These are phyloP conservation scores for Zostera marina DNA, from an alignment of 116 monocot species.

Conservation along the genomic window DNA sequence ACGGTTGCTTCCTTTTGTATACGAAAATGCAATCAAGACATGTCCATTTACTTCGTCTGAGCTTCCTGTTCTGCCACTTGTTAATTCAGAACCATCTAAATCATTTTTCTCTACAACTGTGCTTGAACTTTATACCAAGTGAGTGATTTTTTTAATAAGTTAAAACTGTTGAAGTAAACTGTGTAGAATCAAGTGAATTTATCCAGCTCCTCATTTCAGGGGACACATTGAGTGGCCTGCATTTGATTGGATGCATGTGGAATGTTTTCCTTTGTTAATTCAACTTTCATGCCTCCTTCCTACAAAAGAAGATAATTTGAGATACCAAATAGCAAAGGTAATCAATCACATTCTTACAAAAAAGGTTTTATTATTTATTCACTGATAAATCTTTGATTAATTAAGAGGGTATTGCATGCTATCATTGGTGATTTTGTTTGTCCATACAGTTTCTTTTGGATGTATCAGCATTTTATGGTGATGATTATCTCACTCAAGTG, in stretches of 20 bases:
- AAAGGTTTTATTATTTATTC: too few relatives aligned
- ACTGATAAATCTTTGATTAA: not conserved
- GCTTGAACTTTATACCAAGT: conserved; percentile 73
- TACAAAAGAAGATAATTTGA: conserved; percentile 80
- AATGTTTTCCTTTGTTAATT: conserved; percentile 86
- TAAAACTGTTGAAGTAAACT: not conserved
- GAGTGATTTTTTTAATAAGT: conserved; percentile 10
- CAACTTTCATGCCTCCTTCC: conserved; percentile 79
- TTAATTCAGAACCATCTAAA: conserved; percentile 19
- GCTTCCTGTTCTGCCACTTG: conserved; percentile 9
- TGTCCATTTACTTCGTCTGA: conserved; percentile 49
- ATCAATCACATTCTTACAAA: too few relatives aligned
- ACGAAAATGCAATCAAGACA: conserved; percentile 57
- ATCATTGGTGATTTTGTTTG: too few relatives aligned
- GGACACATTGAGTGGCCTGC: conserved; percentile 74
- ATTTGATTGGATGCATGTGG: conserved; percentile 90
- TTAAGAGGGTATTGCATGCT: too few relatives aligned
- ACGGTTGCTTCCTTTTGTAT: conserved; percentile 68
- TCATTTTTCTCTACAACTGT: conserved; percentile 51
- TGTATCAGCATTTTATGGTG: conserved; percentile 52
- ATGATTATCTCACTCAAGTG: conserved; percentile 58
- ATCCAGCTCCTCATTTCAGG: conserved; percentile 21
- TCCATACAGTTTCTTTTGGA: conserved; percentile 66
- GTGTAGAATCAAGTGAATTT: not conserved
- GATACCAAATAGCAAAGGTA: conserved; percentile 73